Percentiles rank a stretch among this genome's conserved stretches.
phyloP scores from a whole-genome alignment of 352 stramenopile genomes.

The Discostella stelligera region DNA sequence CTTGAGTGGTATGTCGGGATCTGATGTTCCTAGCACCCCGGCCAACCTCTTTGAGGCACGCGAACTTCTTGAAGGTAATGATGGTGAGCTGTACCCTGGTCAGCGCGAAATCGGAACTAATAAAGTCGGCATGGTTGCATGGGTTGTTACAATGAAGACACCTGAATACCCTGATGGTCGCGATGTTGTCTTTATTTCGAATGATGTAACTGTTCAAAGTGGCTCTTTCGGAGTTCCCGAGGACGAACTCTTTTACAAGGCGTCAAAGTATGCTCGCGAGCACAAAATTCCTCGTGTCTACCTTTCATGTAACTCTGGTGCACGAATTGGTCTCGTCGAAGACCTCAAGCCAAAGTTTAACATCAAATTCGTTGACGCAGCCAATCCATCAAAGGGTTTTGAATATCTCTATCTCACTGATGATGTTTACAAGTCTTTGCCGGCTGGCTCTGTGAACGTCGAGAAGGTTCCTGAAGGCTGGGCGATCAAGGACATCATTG shows the following conservation, averaged over 20 bases:
- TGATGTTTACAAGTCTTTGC: constrained; percentile 92
- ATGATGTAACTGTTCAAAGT: constrained; percentile 99
- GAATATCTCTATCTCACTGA: constrained; percentile 98
- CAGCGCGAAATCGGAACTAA: constrained; percentile 83
- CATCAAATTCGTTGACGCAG: constrained; percentile 88
- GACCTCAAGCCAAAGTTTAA: constrained; percentile 98
- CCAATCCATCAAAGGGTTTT: constrained; percentile 95
- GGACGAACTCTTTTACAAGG: constrained; percentile 96
- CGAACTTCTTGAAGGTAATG: constrained; percentile 82
- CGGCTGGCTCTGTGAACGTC: constrained; percentile 89
- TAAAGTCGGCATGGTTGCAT: constrained; percentile 98
- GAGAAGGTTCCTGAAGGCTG: constrained; percentile 85
- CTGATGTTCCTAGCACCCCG: constrained; percentile 86
- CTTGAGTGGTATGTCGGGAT: constrained; percentile 73
- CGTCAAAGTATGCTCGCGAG: constrained; percentile 92
- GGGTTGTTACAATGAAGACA: constrained; percentile 96
- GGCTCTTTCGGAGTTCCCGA: constrained; percentile 98
- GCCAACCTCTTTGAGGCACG: constrained; percentile 79
- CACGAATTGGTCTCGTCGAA: constrained; percentile 98
- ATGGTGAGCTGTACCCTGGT: constrained; percentile 76
- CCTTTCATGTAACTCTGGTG: constrained; percentile 98
- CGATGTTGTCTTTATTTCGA: constrained; percentile 98
- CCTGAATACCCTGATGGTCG: constrained; percentile 96
- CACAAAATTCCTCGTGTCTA: constrained; percentile 96
- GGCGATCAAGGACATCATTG: constrained; percentile 93